These are phyloP conservation scores for Puccinia polysora DNA, from an alignment of 1,284 basidiomycete species.

Conservation along the genomic window DNA sequence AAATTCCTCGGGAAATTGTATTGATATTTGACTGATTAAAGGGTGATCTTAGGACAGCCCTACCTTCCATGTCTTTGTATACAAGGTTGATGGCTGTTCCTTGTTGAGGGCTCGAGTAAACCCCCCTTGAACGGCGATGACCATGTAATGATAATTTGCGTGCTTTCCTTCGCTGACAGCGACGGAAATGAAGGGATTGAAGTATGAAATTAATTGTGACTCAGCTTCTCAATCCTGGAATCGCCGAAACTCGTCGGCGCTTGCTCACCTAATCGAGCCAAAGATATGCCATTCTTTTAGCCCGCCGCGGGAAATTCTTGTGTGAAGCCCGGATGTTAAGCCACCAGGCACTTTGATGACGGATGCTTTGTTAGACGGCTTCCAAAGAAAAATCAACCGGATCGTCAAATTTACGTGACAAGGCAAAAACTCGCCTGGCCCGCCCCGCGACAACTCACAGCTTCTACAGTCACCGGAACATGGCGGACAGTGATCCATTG, in stretches of 20 bases:
- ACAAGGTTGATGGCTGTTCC: constrained; percentile 26
- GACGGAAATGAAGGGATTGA: neutral
- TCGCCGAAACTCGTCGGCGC: neutral
- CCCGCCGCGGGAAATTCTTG: constrained; percentile 31
- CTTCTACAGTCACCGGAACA: constrained; percentile 24
- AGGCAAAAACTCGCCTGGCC: neutral
- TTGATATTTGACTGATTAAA: neutral
- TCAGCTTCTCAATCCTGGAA: neutral
- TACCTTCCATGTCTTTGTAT: constrained; percentile 44
- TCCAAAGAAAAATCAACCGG: neutral
- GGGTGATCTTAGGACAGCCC: neutral
- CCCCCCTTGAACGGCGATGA: constrained; percentile 42
- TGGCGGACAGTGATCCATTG: constrained; percentile 44
- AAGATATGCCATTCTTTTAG: constrained; percentile 44
- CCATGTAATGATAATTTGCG: constrained; percentile 40
- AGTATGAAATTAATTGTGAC: neutral
- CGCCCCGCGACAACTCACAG: constrained; percentile 31
- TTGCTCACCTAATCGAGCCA: constrained; percentile 41
- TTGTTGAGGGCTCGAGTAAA: constrained; percentile 42
- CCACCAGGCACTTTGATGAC: constrained; percentile 39
- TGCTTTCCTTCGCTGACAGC: constrained; percentile 36
- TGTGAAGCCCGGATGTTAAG: constrained; percentile 43
- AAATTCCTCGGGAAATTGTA: neutral
- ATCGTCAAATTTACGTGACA: neutral
- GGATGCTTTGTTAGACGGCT: constrained; percentile 41